These are phyloP conservation scores for Pleurotus platypus DNA, from an alignment of 768 basidiomycete species.

Conservation along the genomic window DNA sequence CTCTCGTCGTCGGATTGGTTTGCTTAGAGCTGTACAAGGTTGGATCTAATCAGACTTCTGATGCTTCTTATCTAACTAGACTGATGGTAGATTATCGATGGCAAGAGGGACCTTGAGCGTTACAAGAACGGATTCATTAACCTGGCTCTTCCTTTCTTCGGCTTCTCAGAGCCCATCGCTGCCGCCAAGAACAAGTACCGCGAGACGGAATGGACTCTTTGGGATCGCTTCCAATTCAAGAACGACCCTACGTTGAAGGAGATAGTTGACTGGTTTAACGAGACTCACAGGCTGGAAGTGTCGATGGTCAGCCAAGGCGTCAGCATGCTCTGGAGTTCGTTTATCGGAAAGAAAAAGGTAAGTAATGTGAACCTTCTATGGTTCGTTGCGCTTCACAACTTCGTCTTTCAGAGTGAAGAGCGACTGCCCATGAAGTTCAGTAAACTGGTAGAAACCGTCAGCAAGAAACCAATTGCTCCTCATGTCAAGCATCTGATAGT, in stretches of 20 bases:
- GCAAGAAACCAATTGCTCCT: conserved; percentile 88
- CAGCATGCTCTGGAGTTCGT: conserved; percentile 97
- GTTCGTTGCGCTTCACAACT: not conserved
- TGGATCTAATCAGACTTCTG: conserved; percentile 5
- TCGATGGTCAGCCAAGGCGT: conserved; percentile 97
- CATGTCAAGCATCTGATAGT: conserved; percentile 84
- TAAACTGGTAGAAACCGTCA: conserved; percentile 87
- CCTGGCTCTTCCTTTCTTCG: conserved; percentile 96
- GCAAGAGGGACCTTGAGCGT: conserved; percentile 87
- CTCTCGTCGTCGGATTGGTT: conserved; percentile 91
- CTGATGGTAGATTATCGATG: conserved; percentile 80
- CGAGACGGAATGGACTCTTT: conserved; percentile 90
- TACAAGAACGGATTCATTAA: conserved; percentile 99
- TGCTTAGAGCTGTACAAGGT: conserved; percentile 98
- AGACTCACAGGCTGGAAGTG: conserved; percentile 80
- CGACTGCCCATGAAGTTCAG: conserved; percentile 87
- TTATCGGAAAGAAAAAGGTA: conserved; percentile 92
- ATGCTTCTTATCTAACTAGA: conserved; percentile 3
- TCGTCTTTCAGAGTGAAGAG: conserved; percentile 66
- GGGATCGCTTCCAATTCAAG: conserved; percentile 95
- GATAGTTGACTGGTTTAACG: conserved; percentile 80
- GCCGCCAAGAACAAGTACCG: conserved; percentile 89
- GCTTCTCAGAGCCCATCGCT: conserved; percentile 95
- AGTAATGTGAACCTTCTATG: conserved; percentile 13
- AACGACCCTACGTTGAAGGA: conserved; percentile 87